phyloP scores from a whole-genome alignment of 306 rosid species.

The Coriaria nepalensis region DNA sequence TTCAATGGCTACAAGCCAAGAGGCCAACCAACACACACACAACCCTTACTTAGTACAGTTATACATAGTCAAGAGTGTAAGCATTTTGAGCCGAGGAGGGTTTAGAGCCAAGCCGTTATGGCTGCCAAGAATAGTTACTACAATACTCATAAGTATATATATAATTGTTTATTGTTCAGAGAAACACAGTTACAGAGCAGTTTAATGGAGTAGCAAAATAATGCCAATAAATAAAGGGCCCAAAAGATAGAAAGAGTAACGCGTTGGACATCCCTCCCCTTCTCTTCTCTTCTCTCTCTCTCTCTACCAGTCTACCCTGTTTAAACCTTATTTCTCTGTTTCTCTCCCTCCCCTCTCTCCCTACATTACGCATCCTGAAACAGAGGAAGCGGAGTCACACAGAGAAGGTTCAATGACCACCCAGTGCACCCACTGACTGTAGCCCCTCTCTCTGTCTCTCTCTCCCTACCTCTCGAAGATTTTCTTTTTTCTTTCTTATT shows the following conservation, averaged over 20 bases:
- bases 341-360: conserved; percentile 5
- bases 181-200: background rate
- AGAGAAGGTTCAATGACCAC: conserved; percentile 1
- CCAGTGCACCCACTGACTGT: background rate
- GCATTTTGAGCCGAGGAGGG: too few species aligned
- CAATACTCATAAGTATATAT: too few species aligned
- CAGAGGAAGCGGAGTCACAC: background rate
- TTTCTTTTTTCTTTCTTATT: conserved; percentile 20
- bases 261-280: conserved; percentile 7
- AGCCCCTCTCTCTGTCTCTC: conserved; percentile 5
- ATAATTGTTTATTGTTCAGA: background rate
- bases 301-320: conserved; percentile 10
- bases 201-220: conserved; percentile 9
- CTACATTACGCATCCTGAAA: conserved; percentile 21
- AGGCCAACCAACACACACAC: too few species aligned
- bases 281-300: conserved; percentile 10
- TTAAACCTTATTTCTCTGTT: background rate
- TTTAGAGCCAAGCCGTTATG: too few species aligned
- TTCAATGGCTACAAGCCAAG: too few species aligned
- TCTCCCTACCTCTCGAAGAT: conserved; percentile 12
- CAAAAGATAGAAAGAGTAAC: conserved; percentile 18
- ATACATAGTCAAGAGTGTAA: too few species aligned
- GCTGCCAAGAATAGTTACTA: too few species aligned
- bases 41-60: too few species aligned
- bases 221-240: conserved; percentile 30